Conservation (phyloP, 2,329 filamentous ascomycete genomes). For the Exophiala calicioides region DNA sequence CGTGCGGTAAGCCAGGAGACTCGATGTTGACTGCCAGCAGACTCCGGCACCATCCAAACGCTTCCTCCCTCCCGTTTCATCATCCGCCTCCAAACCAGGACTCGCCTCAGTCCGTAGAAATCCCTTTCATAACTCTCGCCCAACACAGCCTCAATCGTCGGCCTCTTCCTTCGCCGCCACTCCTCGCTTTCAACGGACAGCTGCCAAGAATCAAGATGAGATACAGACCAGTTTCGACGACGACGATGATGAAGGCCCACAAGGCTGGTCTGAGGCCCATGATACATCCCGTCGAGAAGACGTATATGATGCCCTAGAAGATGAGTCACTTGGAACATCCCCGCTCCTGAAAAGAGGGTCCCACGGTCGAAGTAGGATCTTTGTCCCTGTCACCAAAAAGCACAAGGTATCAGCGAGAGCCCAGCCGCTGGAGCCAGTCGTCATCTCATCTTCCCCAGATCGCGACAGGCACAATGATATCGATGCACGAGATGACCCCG, state of each 20-base stretch:
- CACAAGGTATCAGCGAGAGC: slow-evolving; percentile 14
- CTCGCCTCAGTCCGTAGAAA: slow-evolving; percentile 8
- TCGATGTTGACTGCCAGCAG: slow-evolving; percentile 11
- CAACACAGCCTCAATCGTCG: slow-evolving; percentile 12
- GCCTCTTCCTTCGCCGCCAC: slow-evolving; percentile 11
- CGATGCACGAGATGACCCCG: background rate
- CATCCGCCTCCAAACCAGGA: slow-evolving; percentile 12
- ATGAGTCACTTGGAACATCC: slow-evolving; percentile 2
- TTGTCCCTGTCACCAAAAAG: slow-evolving; percentile 14
- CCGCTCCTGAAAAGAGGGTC: slow-evolving; percentile 15
- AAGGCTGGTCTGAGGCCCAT: background rate
- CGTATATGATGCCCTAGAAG: slow-evolving; percentile 4
- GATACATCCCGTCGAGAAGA: background rate
- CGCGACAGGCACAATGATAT: slow-evolving; percentile 2
- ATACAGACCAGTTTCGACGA: slow-evolving; percentile 26
- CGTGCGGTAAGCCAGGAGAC: slow-evolving; percentile 5
- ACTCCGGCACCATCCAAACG: slow-evolving; percentile 23
- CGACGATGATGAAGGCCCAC: slow-evolving; percentile 5
- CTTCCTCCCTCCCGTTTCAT: slow-evolving; percentile 22
- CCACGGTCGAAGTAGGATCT: slow-evolving; percentile 6
- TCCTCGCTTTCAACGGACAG: slow-evolving; percentile 19
- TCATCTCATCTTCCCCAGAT: slow-evolving; percentile 25
- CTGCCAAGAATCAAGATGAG: slow-evolving; percentile 18
- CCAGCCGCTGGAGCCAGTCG: slow-evolving; percentile 9
- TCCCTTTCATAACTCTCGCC: slow-evolving; percentile 17